Base-by-base conservation (phyloP, 768 basidiomycete species). In the Termitomyces sp. region DNA sequence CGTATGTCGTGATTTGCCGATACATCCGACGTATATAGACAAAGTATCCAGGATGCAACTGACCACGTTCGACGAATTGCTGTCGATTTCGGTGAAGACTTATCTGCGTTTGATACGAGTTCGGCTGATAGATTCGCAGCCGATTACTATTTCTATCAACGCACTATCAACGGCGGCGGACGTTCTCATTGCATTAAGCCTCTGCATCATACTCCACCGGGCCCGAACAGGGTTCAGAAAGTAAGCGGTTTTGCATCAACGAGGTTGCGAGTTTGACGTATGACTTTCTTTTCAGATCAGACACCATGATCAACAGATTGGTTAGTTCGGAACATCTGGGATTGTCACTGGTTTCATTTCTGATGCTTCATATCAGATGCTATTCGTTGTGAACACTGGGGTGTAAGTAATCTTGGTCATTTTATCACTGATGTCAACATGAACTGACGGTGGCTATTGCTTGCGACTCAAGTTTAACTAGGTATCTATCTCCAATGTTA, bases 311-410 rank as follows among this genome's bases (percentile, higher is more conserved):
- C 58, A 81, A 71, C 55, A 75, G 70, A 54, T 58, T 84, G 56
- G 78, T 76, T 52, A 50, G 75, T 63, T 26, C 3, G 14, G 7
- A 1, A 1, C 41, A 4, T 50, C 44, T 40, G 6, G 17, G 5
- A n/a, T n/a, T 15, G 31, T 44, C 55, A 23, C 23, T 43, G 45
- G 5, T 12, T 19, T 46, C 30, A 28, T 26, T 30, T 30, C 28
- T 38, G 2, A 55, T 40, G n/a, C 3, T 46, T 3, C 14, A 51
- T 44, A 12, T 23, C 55, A 80, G 78, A 83, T 82, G 42, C 21
- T 83, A n/a, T 84, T 81, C 64, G 75, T 76, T 41, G 72, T 84
- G 53, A 82, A 81, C 57, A 81, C 78, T 17, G 78, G 78, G 59
- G 65, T 78, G 78, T 78, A 53, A 64, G 74, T 54, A 19, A 38